phyloP scores from a whole-genome alignment of 1,139 yeast genomes.

The Keqinozyma sinolaborantium region DNA sequence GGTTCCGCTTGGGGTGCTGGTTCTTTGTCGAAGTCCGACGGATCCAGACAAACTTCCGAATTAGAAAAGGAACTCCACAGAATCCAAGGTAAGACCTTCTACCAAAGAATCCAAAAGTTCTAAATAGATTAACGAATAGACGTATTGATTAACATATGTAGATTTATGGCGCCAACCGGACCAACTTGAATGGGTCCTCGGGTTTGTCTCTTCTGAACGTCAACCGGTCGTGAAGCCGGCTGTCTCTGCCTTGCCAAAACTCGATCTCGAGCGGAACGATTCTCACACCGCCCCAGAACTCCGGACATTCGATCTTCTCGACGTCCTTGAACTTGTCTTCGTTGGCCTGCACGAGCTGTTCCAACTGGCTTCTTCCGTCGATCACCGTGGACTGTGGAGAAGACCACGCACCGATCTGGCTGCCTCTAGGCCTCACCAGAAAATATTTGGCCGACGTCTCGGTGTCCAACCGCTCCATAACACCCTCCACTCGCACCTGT shows the following conservation, averaged over 20 bases:
- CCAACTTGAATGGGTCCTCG: slow-evolving; percentile 55
- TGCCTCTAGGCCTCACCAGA: slow-evolving; percentile 85
- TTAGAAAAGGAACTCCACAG: slow-evolving; percentile 62
- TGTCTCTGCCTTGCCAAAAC: slow-evolving; percentile 95
- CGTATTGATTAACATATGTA: not conserved
- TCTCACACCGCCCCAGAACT: slow-evolving; percentile 92
- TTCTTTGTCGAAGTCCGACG: slow-evolving; percentile 72
- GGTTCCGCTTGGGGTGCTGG: slow-evolving; percentile 93
- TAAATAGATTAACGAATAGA: slow-evolving; percentile 5
- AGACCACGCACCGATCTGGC: slow-evolving; percentile 96
- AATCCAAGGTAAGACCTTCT: slow-evolving; percentile 65
- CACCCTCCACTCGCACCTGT: slow-evolving; percentile 91
- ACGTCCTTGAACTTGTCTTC: slow-evolving; percentile 56
- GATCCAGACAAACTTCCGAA: slow-evolving; percentile 68
- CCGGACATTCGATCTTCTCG: slow-evolving; percentile 82
- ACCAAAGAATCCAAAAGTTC: slow-evolving; percentile 31
- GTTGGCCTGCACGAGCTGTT: slow-evolving; percentile 43
- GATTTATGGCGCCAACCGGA: slow-evolving; percentile 65
- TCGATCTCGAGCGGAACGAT: slow-evolving; percentile 87
- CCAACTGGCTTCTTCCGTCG: slow-evolving; percentile 57
- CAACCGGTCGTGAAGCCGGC: slow-evolving; percentile 87
- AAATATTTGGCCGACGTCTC: slow-evolving; percentile 78
- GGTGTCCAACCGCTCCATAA: slow-evolving; percentile 66
- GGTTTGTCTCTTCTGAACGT: slow-evolving; percentile 58
- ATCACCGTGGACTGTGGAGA: slow-evolving; percentile 78